A percentile compares a stretch with the other conserved stretches of the same genome.
These are phyloP conservation scores for Apostasia ramifera DNA, from an alignment of 106 monocot species.

Conservation along the genomic window DNA sequence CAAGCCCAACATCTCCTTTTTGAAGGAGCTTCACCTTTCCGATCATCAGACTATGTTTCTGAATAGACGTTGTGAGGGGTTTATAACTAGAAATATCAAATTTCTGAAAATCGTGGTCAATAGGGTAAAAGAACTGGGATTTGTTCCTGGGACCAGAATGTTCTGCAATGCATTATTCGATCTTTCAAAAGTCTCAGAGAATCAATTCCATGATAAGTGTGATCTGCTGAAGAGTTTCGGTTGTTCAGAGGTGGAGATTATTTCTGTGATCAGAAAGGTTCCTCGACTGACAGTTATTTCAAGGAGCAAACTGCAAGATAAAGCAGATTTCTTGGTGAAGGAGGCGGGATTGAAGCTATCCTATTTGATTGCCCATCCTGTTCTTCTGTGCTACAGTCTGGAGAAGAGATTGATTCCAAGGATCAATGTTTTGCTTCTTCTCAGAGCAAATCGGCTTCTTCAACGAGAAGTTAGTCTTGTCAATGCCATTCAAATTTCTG, in stretches of 20 bases:
- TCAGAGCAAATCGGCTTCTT: slow-evolving; percentile 8
- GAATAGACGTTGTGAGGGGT: neutral
- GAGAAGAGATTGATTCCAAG: slow-evolving; percentile 28
- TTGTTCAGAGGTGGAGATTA: slow-evolving; percentile 14
- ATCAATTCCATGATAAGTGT: slow-evolving; percentile 4
- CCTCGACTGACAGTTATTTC: slow-evolving; percentile 11
- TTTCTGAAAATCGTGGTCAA: slow-evolving; percentile 1
- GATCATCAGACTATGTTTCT: slow-evolving; percentile 3
- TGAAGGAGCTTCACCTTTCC: slow-evolving; percentile 6
- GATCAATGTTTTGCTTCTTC: slow-evolving; percentile 14
- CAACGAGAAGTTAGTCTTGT: neutral
- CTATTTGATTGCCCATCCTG: slow-evolving; percentile 4
- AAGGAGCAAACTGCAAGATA: slow-evolving; percentile 4
- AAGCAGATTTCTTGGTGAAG: slow-evolving; percentile 18
- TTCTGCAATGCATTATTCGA: neutral
- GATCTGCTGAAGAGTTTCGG: slow-evolving; percentile 10
- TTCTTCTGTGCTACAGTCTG: slow-evolving; percentile 20
- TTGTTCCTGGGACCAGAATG: slow-evolving; percentile 4
- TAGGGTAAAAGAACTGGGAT: slow-evolving; percentile 9
- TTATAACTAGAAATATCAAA: slow-evolving; percentile 1
- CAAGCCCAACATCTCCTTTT: slow-evolving; percentile 15
- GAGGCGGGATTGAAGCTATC: slow-evolving; percentile 6
- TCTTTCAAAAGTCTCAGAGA: slow-evolving; percentile 1
- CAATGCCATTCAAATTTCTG: neutral
- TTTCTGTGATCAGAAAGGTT: slow-evolving; percentile 5